Evolutionary conservation across 805 yeast genomes (phyloP), one percentile per base, ranked within the genome.

Genomic region (Candida sithepensis): DNA sequence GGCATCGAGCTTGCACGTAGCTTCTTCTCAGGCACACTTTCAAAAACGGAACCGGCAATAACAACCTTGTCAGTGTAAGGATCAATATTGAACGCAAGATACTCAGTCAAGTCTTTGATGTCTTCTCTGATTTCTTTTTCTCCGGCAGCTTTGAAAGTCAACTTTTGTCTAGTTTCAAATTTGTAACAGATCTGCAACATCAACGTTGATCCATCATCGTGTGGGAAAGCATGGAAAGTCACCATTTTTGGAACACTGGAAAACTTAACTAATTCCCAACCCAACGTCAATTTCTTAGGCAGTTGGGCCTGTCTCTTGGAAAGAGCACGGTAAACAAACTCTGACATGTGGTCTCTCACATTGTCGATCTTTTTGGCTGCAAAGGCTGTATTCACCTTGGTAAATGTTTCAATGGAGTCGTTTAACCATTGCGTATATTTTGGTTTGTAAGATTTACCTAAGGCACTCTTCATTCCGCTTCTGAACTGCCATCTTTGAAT

Each of bases 401-500:
- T 85, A 64, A 82, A 90, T 43, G 72, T 73, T 56, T 88, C 88
- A 56, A 91, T 81, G 7, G 96, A 96, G 26, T 75, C 76, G 66
- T 89, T 92, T 65, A 87, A 88, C 96, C 96, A 91, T 50, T 82
- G 77, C 19, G 81, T 63, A 54, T 84, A 85, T 39, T 80, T 70
- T 28, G 91, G 88, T 65, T 81, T 85, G 47, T 77, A 62, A 2
- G 64, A 70, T 39, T 57, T 57, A 21, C 67, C 65, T 63, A 65
- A 63, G 16, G 59, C 52, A 39, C 55, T 58, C 42, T 54, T 75
- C 65, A 65, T 64, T 16, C 59, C 52, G 39, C 55, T 59, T 39
- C 53, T 75, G 58, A 67, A 77, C 53, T 72, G 72, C 46, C 71
- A 74, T 3, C 76, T 71, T 50, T 72, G 74, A 45, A 73, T 73